These are phyloP conservation scores for Syzygium grande DNA, from an alignment of 345 rosid species.

Conservation along the genomic window DNA sequence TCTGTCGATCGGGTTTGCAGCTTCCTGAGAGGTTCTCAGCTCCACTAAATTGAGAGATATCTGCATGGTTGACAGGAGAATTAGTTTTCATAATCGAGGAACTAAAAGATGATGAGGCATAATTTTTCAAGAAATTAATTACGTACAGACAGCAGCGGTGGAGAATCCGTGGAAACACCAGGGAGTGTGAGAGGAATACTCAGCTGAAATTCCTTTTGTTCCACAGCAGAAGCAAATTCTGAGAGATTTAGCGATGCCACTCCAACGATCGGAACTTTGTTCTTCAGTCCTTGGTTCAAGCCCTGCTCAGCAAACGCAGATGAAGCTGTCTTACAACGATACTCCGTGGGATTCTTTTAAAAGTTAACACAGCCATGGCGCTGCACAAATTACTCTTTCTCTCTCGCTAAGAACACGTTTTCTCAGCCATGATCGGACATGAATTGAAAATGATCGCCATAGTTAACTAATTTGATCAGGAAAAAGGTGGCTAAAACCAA, in stretches of 20 bases:
- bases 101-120: neutral
- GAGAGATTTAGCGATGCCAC: slow-evolving; percentile 55
- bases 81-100: neutral
- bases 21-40: slow-evolving; percentile 58
- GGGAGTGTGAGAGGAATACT: slow-evolving; percentile 41
- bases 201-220: slow-evolving; percentile 54
- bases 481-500: neutral
- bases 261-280: slow-evolving; percentile 49
- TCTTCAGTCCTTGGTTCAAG: slow-evolving; percentile 39
- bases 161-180: slow-evolving; percentile 21
- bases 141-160: slow-evolving; percentile 41
- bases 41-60: slow-evolving; percentile 67
- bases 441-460: neutral
- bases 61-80: slow-evolving; percentile 22
- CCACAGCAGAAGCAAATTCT: slow-evolving; percentile 43
- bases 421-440: neutral
- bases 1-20: slow-evolving; percentile 34
- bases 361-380: neutral
- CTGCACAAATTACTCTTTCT: neutral
- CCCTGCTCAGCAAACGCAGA: slow-evolving; percentile 34
- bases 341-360: neutral
- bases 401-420: neutral
- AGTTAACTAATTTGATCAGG: neutral
- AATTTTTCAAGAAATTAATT: neutral
- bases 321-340: neutral